A percentile compares a stretch with the other conserved stretches of the same genome.
These are phyloP conservation scores for Canavalia ensiformis DNA, from an alignment of 306 rosid species.

Conservation along the genomic window DNA sequence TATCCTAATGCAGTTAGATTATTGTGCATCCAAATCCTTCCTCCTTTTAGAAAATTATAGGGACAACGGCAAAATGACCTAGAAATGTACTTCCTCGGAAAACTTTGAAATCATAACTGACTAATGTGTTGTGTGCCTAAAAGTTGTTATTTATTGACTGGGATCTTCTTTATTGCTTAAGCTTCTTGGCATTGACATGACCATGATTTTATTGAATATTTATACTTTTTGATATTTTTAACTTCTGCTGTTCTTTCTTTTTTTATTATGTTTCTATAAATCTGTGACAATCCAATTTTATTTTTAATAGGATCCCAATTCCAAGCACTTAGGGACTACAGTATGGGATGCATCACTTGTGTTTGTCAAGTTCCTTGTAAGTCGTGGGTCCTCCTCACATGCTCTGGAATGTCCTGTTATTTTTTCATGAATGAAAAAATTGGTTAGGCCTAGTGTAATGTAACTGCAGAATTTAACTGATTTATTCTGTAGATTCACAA, in stretches of 20 bases:
- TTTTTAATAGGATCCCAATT: conserved; percentile 85
- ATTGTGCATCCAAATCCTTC: not conserved
- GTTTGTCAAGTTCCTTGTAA: conserved; percentile 85
- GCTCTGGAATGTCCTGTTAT: conserved; percentile 31
- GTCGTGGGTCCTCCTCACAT: conserved; percentile 38
- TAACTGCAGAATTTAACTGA: conserved; percentile 7
- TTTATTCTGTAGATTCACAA: not conserved
- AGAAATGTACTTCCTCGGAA: conserved; percentile 11
- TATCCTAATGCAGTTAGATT: conserved; percentile 2
- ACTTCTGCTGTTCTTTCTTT: not conserved
- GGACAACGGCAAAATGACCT: not conserved
- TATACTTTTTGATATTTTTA: not conserved
- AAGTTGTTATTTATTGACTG: conserved; percentile 4
- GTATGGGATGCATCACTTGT: conserved; percentile 99
- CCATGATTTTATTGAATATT: conserved; percentile 22
- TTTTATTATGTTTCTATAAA: conserved; percentile 24
- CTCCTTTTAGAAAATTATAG: conserved; percentile 8
- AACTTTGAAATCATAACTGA: conserved; percentile 30
- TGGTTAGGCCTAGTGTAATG: not conserved
- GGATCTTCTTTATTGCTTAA: conserved; percentile 21
- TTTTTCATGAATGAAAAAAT: conserved; percentile 2
- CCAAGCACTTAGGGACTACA: conserved; percentile 95
- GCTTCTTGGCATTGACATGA: conserved; percentile 3
- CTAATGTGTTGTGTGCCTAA: conserved; percentile 1
- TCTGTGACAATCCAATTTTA: conserved; percentile 40